These are phyloP conservation scores for Claviceps monticola DNA, from an alignment of 2,329 filamentous ascomycete genomes.

Conservation along the genomic window DNA sequence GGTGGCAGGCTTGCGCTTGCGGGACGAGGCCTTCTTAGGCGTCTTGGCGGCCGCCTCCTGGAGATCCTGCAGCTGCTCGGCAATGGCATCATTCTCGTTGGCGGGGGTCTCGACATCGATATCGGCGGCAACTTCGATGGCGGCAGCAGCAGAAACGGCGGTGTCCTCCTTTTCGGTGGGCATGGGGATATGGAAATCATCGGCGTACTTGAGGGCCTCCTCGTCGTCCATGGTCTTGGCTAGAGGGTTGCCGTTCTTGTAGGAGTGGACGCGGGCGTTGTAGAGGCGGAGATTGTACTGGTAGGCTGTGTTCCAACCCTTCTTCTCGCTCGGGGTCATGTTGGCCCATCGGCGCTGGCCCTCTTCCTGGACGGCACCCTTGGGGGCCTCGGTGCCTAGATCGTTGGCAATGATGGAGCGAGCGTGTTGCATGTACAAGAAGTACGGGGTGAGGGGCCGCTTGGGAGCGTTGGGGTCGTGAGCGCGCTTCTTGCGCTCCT, in stretches of 20 bases:
- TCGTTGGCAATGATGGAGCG: conserved; percentile 71
- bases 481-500: conserved; percentile 78
- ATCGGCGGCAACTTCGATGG: conserved; percentile 42
- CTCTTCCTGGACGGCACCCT: conserved; percentile 78
- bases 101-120: conserved; percentile 14
- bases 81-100: conserved; percentile 43
- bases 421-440: conserved; percentile 84
- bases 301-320: conserved; percentile 51
- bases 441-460: conserved; percentile 85
- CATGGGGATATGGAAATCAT: conserved; percentile 40
- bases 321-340: conserved; percentile 62
- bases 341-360: conserved; percentile 74
- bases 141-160: conserved; percentile 14
- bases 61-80: conserved; percentile 44
- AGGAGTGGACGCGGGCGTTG: conserved; percentile 50
- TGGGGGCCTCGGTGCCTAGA: conserved; percentile 59
- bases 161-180: conserved; percentile 32
- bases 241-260: conserved; percentile 43
- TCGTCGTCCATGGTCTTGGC: conserved; percentile 49
- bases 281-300: conserved; percentile 54
- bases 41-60: conserved; percentile 41
- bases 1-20: conserved; percentile 45
- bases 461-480: conserved; percentile 92
- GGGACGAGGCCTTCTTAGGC: conserved; percentile 39
- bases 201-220: conserved; percentile 46